phyloP scores from a whole-genome alignment of 176 grass and related monocot species.

The Areca catechu region DNA sequence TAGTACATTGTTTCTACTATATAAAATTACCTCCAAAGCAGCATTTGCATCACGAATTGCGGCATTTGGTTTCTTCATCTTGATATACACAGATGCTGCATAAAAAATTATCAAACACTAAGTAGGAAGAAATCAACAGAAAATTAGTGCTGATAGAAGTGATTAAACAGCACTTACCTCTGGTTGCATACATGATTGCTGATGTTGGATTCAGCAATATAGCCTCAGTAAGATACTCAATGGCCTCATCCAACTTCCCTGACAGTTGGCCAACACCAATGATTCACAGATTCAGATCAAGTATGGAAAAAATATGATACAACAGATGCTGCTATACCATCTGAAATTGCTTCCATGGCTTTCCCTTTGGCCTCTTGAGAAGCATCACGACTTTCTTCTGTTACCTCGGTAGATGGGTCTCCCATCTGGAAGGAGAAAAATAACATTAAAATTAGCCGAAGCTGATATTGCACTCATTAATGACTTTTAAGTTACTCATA shows the following conservation, averaged over 20 bases:
- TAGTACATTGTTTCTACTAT: not conserved
- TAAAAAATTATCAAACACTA: too few relatives aligned
- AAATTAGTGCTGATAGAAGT: too few relatives aligned
- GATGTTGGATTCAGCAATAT: slow-evolving; percentile 81
- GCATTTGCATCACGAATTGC: slow-evolving; percentile 89
- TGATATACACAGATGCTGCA: slow-evolving; percentile 83
- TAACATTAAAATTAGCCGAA: not conserved
- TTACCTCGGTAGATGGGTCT: slow-evolving; percentile 62
- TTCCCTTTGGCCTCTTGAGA: slow-evolving; percentile 77
- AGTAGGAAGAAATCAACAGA: too few relatives aligned
- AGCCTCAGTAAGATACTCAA: slow-evolving; percentile 85
- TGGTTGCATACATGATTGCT: slow-evolving; percentile 92
- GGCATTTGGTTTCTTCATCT: slow-evolving; percentile 96
- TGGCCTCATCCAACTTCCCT: slow-evolving; percentile 76
- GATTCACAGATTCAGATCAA: not conserved
- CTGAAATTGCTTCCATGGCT: slow-evolving; percentile 83
- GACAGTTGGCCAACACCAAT: slow-evolving; percentile 3
- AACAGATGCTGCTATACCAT: slow-evolving; percentile 33
- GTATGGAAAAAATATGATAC: not conserved
- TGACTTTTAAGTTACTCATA: too few relatives aligned
- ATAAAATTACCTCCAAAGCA: slow-evolving; percentile 59
- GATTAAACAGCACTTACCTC: slow-evolving; percentile 36
- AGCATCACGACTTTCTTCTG: slow-evolving; percentile 79
- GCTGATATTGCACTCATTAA: too few relatives aligned
- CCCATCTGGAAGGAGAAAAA: slow-evolving; percentile 57